phyloP scores from a whole-genome alignment of 169 alveolate genomes.

The Prorocentrum cordatum region DNA sequence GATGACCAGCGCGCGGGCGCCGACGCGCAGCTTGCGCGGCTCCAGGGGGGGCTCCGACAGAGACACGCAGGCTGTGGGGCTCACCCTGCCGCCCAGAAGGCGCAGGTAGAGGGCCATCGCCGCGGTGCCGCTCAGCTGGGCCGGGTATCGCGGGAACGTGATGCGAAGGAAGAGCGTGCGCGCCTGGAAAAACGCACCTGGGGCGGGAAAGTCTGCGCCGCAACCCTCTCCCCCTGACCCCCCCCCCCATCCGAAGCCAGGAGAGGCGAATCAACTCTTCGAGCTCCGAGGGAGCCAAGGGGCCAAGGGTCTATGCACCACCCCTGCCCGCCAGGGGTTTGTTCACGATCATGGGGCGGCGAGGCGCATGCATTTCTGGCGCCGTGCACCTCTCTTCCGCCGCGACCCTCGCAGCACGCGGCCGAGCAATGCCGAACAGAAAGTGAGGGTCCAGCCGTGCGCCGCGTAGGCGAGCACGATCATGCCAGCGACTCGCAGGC shows the following conservation, averaged over 20 bases:
- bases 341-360: too few relatives aligned
- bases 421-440: background rate
- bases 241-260: too few relatives aligned
- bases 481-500: conserved; percentile 54
- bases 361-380: too few relatives aligned
- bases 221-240: too few relatives aligned
- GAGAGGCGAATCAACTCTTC: too few relatives aligned
- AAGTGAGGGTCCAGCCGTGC: background rate
- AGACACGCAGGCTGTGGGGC: conserved; percentile 6
- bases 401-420: background rate
- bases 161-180: background rate
- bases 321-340: too few relatives aligned
- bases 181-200: background rate
- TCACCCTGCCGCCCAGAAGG: conserved; percentile 27
- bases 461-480: conserved; percentile 41
- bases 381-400: too few relatives aligned
- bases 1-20: background rate
- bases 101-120: conserved; percentile 41
- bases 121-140: conserved; percentile 18
- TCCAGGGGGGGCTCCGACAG: conserved; percentile 53
- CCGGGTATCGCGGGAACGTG: conserved; percentile 55
- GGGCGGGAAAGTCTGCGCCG: too few relatives aligned
- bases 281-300: too few relatives aligned
- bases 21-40: conserved; percentile 27
- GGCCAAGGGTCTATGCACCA: too few relatives aligned